Percentiles rank a stretch among this genome's conserved stretches.
Conservation (phyloP, 2,329 filamentous ascomycete species). For the Thielaviopsis populi region DNA sequence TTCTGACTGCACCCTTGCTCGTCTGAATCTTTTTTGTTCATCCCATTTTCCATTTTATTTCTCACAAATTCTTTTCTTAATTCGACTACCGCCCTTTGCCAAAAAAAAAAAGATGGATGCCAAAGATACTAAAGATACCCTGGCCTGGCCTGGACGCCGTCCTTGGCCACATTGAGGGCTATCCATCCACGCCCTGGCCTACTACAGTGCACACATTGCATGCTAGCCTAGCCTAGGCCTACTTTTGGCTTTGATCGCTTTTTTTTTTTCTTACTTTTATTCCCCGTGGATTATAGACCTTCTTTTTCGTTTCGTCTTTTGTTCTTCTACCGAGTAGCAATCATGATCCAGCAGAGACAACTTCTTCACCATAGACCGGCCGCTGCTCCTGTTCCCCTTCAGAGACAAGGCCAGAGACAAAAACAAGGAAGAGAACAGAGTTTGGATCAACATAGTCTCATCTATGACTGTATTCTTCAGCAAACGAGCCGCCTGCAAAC, state of each 20-base stretch:
- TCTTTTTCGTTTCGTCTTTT: slow-evolving; percentile 6
- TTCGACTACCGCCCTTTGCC: not conserved
- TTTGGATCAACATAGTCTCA: slow-evolving; percentile 6
- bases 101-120: not conserved
- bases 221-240: not conserved
- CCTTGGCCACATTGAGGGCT: not conserved
- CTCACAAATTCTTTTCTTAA: not conserved
- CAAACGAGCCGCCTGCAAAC: not conserved
- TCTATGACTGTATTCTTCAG: not conserved
- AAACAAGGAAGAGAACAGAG: slow-evolving; percentile 1
- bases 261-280: not conserved
- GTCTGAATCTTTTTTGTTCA: slow-evolving; percentile 8
- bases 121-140: slow-evolving; percentile 4
- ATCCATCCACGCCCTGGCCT: not conserved
- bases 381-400: not conserved
- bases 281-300: slow-evolving; percentile 3
- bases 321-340: slow-evolving; percentile 5
- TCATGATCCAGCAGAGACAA: slow-evolving; percentile 1
- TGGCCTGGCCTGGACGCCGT: not conserved
- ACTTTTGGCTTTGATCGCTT: slow-evolving; percentile 2
- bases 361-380: slow-evolving; percentile 3
- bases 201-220: not conserved
- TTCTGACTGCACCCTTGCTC: slow-evolving; percentile 4
- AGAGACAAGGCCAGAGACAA: not conserved
- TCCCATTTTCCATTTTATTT: slow-evolving; percentile 7